Evolutionary conservation across 129 eudicot species (phyloP), one percentile per base, ranked within the genome.

Genomic region (Escallonia herrerae): DNA sequence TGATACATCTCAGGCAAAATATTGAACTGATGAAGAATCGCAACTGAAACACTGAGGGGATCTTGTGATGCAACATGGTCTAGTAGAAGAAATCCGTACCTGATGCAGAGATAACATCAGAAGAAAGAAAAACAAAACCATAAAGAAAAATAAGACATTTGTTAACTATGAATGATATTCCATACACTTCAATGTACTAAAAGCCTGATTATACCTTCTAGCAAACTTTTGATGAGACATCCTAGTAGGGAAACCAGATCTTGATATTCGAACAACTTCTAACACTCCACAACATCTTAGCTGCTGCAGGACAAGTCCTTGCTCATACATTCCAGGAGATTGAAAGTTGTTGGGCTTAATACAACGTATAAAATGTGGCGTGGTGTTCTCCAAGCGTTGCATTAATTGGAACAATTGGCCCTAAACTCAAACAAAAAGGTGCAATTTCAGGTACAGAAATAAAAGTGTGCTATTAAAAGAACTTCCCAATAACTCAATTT

Each of bases 341-440:
- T 90, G 94, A 40, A 69, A 65, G 74, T 78, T 74, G 70, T 90
- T 90, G 63, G 97, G 95, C 87, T 90, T 90, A 70, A 90, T 84
- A 76, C 97, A 90, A 54, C 97, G 95, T 48, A 90, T 87, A 64
- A 90, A 90, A 81, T 90, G 97, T 22, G 97, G 84, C 11, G 84
- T 84, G 46, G 97, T 90, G 69, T 62, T 90, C 81, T 81, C 97
- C 53, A 90, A 76, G 45, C 95, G 85, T 80, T 90, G 83, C 93
- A 90, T 82, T 72, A 90, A 52, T 61, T 87, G 87, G 81, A 90
- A 90, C 5, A 90, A 70, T 85, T 90, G 95, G 48, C 87, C 83
- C 94, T 86, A 77, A 39, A 51, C 43, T 63, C 49, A 65, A 13
- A 45, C 44, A 52, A 48, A 55, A 60, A 52, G 4, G 58, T 12